Base-by-base conservation (phyloP, 495 filamentous ascomycete genomes). In the Aspergillus sclerotiicarbonarius region DNA sequence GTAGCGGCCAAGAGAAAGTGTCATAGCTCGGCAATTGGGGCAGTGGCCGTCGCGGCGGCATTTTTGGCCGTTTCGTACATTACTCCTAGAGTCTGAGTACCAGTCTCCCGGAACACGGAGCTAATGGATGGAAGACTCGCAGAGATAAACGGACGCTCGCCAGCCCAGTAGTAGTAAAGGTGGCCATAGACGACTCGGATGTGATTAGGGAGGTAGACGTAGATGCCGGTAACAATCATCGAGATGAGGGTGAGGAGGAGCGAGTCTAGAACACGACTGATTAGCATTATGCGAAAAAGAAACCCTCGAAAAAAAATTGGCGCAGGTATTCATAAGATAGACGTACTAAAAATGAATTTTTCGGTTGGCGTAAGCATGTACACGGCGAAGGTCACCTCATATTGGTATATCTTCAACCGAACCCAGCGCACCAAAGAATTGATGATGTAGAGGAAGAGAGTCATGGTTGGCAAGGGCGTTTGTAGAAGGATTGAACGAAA, bases 151-250 rank as follows among this genome's bases (percentile, higher is more conserved):
- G 75, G 67, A 9, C 75, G 71, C 61, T 92, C 91, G 51, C 91
- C 91, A 57, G 84, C 86, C 64, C 90, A 91, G 80, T 98, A 98
- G 77, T 96, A 98, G 85, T 91, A 96, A 29, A 91, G 84, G 66
- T 93, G 87, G 64, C 81, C 81, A 62, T 87, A 81, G 64, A 98
- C 86, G 60, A 84, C 82, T 60, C 83, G 76, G 64, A 98, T 71
- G 71, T 98, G 94, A 58, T 93, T 86, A 19, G 94, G 94, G 18
- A 98, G 88, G 77, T 98, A 98, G 58, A 98, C 83, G 44, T 88
- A 88, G 62, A 84, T 84, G 56, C 89, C 94, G 64, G 92, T 88
- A 59, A 91, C 80, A 66, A 96, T 84, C 80, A 98, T 87, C 62
- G 84, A 85, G 72, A 90, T 72, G 66, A 95, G 85, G 64, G 95